Percentiles rank a stretch among this genome's conserved stretches.
Evolutionary conservation across 345 rosid species (phyloP).

Genomic region (Capsella bursapastoris): DNA sequence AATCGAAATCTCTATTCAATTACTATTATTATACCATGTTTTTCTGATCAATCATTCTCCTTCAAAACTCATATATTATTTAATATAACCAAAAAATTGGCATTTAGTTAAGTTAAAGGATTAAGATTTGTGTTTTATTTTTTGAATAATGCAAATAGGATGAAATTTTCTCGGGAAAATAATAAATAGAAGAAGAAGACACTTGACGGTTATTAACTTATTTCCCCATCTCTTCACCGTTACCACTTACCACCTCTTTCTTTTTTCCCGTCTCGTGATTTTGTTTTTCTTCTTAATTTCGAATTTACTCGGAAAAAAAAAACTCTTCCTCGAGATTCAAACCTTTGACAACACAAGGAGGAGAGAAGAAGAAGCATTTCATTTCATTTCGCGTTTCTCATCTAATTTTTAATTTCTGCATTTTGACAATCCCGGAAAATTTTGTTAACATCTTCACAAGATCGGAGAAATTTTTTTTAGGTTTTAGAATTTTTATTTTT

Average conservation of each 20-base stretch:
- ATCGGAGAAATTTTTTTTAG: constrained; percentile 9
- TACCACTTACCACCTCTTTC: constrained; percentile 11
- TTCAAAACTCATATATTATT: background rate
- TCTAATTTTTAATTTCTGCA: constrained; percentile 8
- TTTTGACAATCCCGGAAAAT: background rate
- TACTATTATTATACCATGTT: background rate
- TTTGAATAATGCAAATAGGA: background rate
- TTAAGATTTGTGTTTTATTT: background rate
- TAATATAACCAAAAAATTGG: background rate
- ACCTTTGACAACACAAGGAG: background rate
- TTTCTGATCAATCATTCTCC: constrained; percentile 1
- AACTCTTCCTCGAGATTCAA: constrained; percentile 33
- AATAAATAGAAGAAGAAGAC: constrained; percentile 28
- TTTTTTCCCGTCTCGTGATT: background rate
- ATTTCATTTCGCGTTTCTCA: constrained; percentile 29
- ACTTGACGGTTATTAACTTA: constrained; percentile 32
- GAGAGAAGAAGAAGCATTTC: constrained; percentile 32
- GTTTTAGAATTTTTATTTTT: background rate
- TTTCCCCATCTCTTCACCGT: constrained; percentile 26
- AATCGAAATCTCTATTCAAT: background rate
- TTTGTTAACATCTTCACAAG: constrained; percentile 4
- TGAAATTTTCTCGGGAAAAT: constrained; percentile 14
- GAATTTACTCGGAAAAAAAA: background rate
- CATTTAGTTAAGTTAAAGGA: background rate
- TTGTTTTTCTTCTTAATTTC: background rate